These are phyloP conservation scores for Ceratobasidium sp. DNA, from an alignment of 1,284 basidiomycete genomes.

Conservation along the genomic window DNA sequence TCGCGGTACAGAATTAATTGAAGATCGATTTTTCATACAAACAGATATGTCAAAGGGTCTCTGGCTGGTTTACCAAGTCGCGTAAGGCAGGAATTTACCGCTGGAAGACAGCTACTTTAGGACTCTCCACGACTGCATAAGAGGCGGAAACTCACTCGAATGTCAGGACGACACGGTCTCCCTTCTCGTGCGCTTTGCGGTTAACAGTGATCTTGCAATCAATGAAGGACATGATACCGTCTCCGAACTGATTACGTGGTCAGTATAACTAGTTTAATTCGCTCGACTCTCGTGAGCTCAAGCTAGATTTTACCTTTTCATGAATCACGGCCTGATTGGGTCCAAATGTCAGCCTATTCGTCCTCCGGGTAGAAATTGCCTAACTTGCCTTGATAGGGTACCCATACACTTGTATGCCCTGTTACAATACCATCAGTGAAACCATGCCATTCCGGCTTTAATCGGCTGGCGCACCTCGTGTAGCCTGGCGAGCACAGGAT, in stretches of 20 bases:
- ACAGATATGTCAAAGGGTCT: not conserved
- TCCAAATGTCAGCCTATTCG: not conserved
- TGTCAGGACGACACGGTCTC: slow-evolving; percentile 83
- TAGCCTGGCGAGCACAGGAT: slow-evolving; percentile 85
- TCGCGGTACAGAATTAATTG: too few relatives aligned
- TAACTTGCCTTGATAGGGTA: slow-evolving; percentile 74
- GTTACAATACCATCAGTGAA: not conserved
- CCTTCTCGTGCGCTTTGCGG: slow-evolving; percentile 81
- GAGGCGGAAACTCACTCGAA: slow-evolving; percentile 73
- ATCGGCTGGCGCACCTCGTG: slow-evolving; percentile 71
- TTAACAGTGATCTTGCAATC: slow-evolving; percentile 80
- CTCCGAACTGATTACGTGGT: slow-evolving; percentile 71
- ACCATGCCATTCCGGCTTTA: too few relatives aligned
- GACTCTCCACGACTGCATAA: not conserved
- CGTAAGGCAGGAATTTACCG: slow-evolving; percentile 79
- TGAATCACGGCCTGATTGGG: slow-evolving; percentile 74
- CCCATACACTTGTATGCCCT: slow-evolving; percentile 84
- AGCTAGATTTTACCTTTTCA: slow-evolving; percentile 69
- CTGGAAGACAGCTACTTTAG: slow-evolving; percentile 54
- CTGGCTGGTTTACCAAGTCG: slow-evolving; percentile 62
- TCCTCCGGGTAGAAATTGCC: not conserved
- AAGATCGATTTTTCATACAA: not conserved
- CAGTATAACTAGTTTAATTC: not conserved
- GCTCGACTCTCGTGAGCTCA: too few relatives aligned
- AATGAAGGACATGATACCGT: slow-evolving; percentile 93